Conservation (phyloP, 2,329 filamentous ascomycete species). For the Colletotrichum sp. region DNA sequence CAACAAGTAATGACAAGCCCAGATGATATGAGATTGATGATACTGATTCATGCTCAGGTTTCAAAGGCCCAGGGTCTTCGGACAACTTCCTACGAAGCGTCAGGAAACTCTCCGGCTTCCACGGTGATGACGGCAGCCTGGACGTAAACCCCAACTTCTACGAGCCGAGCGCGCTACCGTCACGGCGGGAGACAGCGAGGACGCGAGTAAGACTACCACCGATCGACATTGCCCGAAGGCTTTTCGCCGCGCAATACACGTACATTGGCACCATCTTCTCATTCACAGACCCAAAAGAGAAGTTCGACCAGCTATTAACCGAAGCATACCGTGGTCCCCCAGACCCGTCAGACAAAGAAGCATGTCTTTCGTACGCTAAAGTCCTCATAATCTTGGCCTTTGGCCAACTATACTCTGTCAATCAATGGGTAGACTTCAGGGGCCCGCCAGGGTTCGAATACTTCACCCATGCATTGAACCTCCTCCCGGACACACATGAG, state of each 20-base stretch:
- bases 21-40: fast-evolving
- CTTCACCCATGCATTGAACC: conserved; percentile 54
- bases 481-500: conserved; percentile 60
- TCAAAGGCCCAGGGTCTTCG: conserved; percentile 41
- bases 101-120: conserved; percentile 36
- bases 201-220: conserved; percentile 47
- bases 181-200: conserved; percentile 29
- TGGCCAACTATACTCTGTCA: conserved; percentile 62
- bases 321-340: conserved; percentile 47
- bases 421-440: conserved; percentile 57
- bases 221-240: conserved; percentile 52
- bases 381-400: conserved; percentile 58
- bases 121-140: conserved; percentile 34
- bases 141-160: conserved; percentile 37
- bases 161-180: conserved; percentile 36
- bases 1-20: conserved; percentile 26
- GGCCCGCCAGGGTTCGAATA: conserved; percentile 61
- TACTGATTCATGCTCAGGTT: conserved; percentile 23
- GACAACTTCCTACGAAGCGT: conserved; percentile 43
- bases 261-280: conserved; percentile 64
- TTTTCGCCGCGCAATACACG: conserved; percentile 57
- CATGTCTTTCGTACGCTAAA: conserved; percentile 56
- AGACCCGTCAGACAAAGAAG: conserved; percentile 46
- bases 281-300: conserved; percentile 47
- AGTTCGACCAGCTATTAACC: conserved; percentile 50